Evolutionary conservation across 1,139 yeast species (phyloP), one percentile per base, ranked within the genome.

Genomic region (Wickerhamiella pararugosa): DNA sequence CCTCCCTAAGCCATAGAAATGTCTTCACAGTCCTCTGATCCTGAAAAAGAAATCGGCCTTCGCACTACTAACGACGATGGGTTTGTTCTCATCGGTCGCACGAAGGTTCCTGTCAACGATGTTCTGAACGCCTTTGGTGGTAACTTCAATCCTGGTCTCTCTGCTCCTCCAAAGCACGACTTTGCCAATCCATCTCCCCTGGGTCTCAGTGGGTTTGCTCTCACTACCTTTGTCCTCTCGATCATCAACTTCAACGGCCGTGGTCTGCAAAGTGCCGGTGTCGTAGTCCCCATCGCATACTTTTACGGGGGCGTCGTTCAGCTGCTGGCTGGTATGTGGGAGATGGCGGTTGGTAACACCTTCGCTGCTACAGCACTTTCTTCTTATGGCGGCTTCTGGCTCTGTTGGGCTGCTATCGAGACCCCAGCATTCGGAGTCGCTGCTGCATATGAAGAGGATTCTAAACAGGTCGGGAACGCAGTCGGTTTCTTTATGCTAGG

Each of bases 101-200:
- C 79, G 47, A 76, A 71, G 55, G 83, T 79, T 51, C 66, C 73
- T 49, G 70, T 71, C 52, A 64, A 70, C 42, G 86, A 79, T 42
- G 68, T 79, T 49, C 62, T 68, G 43, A 61, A 63, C 31, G 87
- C 87, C n/a, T 79, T 79, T 52, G 90, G 86, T 53, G 87, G 87
- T 72, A 66, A 73, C 31, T 51, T 77, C 58, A 75, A 73, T 53
- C 70, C 86, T 15, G 84, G 83, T 56, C 63, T 69, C 46, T 55
- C 73, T 25, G 73, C 76, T 33, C 75, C 81, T 33, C 76, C 93
- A 29, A 15, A 25, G 5, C 75, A 80, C 59, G 70, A 76, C 60
- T 77, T 83, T 58, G 94, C 80, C 47, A 84, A 84, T 60, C 93
- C 95, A 36, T 83, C 92, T 40, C 94, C 95, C 2, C 67, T 86